Evolutionary conservation across 176 grass and related monocot species (phyloP).

Genomic region (Cymbopogon citratus): DNA sequence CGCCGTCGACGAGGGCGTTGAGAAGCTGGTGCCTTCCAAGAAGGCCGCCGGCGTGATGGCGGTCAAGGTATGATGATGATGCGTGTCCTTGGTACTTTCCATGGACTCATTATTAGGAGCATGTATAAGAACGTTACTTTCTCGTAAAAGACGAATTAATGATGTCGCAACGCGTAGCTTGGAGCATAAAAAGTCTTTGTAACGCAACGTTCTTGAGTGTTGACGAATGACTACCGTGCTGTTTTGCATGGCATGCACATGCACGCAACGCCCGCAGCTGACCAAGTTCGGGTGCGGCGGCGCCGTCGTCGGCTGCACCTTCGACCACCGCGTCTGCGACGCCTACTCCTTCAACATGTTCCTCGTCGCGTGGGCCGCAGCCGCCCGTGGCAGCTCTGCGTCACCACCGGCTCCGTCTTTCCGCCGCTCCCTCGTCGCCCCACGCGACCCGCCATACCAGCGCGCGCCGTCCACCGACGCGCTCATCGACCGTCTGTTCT

Average conservation of each 20-base stretch:
- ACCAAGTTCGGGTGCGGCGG: conserved; percentile 63
- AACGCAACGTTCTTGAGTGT: too few species aligned
- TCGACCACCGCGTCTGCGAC: conserved; percentile 86
- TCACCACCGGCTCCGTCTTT: conserved; percentile 27
- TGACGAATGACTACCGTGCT: too few species aligned
- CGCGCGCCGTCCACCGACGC: conserved; percentile 25
- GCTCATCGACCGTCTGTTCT: conserved; percentile 42
- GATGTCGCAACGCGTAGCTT: background rate
- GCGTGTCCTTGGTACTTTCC: too few species aligned
- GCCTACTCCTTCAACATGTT: conserved; percentile 93
- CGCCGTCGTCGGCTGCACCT: conserved; percentile 55
- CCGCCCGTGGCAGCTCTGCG: background rate
- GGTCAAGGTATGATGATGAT: conserved; percentile 41
- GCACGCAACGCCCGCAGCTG: conserved; percentile 12
- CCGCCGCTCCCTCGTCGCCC: conserved; percentile 38
- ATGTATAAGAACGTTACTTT: background rate
- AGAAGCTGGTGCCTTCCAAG: conserved; percentile 53
- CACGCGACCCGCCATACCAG: conserved; percentile 17
- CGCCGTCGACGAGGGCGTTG: conserved; percentile 43
- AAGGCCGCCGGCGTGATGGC: conserved; percentile 40
- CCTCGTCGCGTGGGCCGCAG: conserved; percentile 51
- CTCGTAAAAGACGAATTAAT: background rate
- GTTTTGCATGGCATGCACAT: conserved; percentile 4
- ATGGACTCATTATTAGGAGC: too few species aligned
- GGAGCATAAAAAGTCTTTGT: too few species aligned